Evolutionary conservation across 768 basidiomycete species (phyloP).

Genomic region (Russula abietina): DNA sequence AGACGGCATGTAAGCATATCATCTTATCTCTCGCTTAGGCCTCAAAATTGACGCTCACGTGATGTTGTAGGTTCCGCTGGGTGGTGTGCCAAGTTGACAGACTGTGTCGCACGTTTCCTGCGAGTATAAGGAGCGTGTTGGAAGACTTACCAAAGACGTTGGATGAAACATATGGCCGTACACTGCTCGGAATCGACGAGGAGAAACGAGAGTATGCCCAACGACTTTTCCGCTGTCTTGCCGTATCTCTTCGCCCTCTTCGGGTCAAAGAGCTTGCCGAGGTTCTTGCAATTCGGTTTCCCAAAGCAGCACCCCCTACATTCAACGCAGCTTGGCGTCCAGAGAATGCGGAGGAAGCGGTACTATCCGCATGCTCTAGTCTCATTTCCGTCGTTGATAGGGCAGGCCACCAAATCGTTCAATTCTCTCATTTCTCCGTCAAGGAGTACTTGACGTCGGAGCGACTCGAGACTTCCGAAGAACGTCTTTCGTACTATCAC

Average conservation of each 20-base stretch:
- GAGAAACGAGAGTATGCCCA: background rate
- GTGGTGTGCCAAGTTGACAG: slow-evolving; percentile 1
- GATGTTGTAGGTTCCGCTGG: slow-evolving; percentile 3
- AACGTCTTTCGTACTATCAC: slow-evolving; percentile 7
- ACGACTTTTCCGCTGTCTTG: slow-evolving; percentile 1
- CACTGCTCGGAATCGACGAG: background rate
- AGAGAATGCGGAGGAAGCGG: background rate
- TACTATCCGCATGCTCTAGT: background rate
- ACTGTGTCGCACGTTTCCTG: background rate
- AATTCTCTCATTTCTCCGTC: slow-evolving; percentile 11
- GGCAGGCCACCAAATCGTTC: background rate
- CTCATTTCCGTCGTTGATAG: background rate
- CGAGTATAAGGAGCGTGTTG: background rate
- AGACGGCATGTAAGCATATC: slow-evolving; percentile 7
- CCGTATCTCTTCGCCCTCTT: slow-evolving; percentile 2
- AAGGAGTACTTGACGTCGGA: slow-evolving; percentile 17
- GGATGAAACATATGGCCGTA: slow-evolving; percentile 1
- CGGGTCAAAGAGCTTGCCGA: slow-evolving; percentile 9
- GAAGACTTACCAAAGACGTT: background rate
- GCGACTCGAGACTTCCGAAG: background rate
- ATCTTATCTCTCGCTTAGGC: background rate
- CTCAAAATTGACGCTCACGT: background rate
- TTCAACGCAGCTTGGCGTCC: slow-evolving; percentile 4
- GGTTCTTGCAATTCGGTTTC: slow-evolving; percentile 7
- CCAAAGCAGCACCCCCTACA: background rate